phyloP scores from a whole-genome alignment of 1,284 basidiomycete genomes.

The Boletus mariae region DNA sequence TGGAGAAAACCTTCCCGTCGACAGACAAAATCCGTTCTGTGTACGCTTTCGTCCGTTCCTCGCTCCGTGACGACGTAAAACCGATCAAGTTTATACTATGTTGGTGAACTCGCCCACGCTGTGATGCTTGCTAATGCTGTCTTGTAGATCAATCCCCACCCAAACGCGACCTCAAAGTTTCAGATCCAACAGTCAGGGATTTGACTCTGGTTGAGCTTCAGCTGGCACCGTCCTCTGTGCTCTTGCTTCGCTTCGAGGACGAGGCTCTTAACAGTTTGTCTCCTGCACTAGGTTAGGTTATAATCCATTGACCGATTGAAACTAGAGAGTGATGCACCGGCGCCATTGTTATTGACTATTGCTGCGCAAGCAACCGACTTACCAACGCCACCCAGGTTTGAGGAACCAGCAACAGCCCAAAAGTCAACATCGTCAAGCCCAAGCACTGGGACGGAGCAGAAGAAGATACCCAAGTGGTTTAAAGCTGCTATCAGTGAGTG shows the following conservation, averaged over 20 bases:
- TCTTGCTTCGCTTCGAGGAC: constrained; percentile 74
- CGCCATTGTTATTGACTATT: constrained; percentile 62
- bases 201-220: constrained; percentile 67
- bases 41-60: constrained; percentile 79
- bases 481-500: constrained; percentile 55
- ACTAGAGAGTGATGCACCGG: constrained; percentile 47
- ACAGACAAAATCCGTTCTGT: constrained; percentile 73
- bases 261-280: constrained; percentile 63
- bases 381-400: constrained; percentile 48
- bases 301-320: constrained; percentile 3
- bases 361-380: constrained; percentile 58
- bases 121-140: background rate
- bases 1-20: constrained; percentile 78
- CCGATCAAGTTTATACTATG: constrained; percentile 79
- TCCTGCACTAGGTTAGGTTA: background rate
- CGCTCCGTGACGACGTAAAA: constrained; percentile 67
- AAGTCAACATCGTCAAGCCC: constrained; percentile 27
- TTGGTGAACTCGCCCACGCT: constrained; percentile 36
- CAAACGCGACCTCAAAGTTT: constrained; percentile 75
- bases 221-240: constrained; percentile 75
- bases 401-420: constrained; percentile 3
- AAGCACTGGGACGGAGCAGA: constrained; percentile 33
- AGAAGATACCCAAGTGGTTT: constrained; percentile 74
- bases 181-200: constrained; percentile 66
- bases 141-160: constrained; percentile 73